Conservation (phyloP, 768 basidiomycete genomes). For the Serendipita vermifera region DNA sequence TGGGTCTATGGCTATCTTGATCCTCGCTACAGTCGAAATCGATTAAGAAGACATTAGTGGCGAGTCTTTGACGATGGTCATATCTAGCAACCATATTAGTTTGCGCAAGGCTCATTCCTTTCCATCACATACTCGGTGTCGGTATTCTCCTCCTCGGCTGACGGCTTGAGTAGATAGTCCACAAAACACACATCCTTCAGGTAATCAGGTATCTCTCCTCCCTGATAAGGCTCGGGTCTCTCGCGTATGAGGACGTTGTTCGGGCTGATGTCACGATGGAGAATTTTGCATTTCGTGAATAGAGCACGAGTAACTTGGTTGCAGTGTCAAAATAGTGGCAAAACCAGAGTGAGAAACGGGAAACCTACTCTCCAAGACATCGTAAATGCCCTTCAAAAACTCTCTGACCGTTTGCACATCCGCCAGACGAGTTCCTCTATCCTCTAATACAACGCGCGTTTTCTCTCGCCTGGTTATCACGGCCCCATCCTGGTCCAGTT, state of each 20-base stretch:
- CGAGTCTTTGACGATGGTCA: no score
- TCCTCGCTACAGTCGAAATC: background rate
- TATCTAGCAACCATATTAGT: no score
- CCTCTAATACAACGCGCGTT: background rate
- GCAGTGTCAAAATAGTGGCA: background rate
- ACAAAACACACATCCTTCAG: no score
- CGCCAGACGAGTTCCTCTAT: background rate
- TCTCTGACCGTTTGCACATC: background rate
- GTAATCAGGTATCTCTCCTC: no score
- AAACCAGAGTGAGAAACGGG: no score
- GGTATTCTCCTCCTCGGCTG: no score
- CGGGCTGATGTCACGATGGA: constrained; percentile 2
- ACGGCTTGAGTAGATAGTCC: no score
- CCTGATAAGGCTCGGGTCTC: no score
- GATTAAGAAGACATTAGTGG: background rate
- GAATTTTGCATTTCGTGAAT: background rate
- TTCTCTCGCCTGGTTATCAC: no score
- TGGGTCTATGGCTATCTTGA: background rate
- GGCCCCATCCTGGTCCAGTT: no score
- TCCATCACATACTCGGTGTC: no score
- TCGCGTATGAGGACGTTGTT: background rate
- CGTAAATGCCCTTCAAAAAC: background rate
- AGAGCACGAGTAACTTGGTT: background rate
- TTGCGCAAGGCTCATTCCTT: no score
- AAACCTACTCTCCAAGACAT: background rate